phyloP scores from a whole-genome alignment of 2,329 filamentous ascomycete species.

The Fusarium anguioides region DNA sequence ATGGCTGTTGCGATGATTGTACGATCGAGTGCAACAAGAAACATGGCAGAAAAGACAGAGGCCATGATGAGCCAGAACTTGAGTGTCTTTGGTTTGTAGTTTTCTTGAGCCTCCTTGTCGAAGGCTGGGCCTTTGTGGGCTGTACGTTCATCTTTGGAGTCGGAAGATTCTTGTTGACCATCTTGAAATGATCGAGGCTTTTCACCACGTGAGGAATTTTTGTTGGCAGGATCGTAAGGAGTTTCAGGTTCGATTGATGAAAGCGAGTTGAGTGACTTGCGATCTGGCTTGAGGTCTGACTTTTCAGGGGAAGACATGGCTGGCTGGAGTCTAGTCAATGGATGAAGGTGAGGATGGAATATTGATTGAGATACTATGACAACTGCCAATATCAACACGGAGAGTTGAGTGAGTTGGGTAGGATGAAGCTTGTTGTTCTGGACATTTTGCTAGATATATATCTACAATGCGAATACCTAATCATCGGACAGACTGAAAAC shows the following conservation, averaged over 20 bases:
- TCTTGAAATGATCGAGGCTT: not conserved
- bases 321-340: not conserved
- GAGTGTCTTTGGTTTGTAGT: slow-evolving; percentile 63
- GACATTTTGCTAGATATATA: slow-evolving; percentile 28
- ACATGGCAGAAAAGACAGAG: slow-evolving; percentile 66
- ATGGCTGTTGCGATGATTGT: slow-evolving; percentile 68
- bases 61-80: slow-evolving; percentile 67
- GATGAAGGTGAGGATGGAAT: not conserved
- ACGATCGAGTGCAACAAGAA: slow-evolving; percentile 67
- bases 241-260: slow-evolving; percentile 33
- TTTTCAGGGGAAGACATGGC: slow-evolving; percentile 23
- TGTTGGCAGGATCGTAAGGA: not conserved
- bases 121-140: slow-evolving; percentile 26
- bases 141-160: slow-evolving; percentile 34
- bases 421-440: slow-evolving; percentile 9
- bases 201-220: not conserved
- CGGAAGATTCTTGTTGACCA: slow-evolving; percentile 7
- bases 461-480: slow-evolving; percentile 19
- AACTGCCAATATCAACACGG: not conserved
- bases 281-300: slow-evolving; percentile 6
- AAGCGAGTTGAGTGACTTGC: slow-evolving; percentile 34
- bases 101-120: slow-evolving; percentile 50
- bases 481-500: slow-evolving; percentile 24
- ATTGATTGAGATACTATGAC: not conserved
- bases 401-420: not conserved